phyloP scores from a whole-genome alignment of 2,329 filamentous ascomycete genomes.

The Fusarium domesticum region DNA sequence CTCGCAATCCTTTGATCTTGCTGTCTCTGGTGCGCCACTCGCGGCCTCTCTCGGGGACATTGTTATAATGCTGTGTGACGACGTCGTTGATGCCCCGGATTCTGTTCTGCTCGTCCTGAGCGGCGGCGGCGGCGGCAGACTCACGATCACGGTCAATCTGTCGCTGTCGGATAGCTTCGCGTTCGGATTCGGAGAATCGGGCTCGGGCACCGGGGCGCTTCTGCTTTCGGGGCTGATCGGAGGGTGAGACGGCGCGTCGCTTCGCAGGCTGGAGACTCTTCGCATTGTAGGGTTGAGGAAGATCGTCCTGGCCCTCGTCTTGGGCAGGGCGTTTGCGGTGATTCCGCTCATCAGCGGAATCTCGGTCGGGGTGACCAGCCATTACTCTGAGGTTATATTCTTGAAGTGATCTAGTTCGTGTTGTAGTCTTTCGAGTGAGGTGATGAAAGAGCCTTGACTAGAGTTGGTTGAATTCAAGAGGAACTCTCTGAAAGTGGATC shows the following conservation, averaged over 20 bases:
- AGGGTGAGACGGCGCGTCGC: conserved; percentile 54
- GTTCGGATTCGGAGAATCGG: conserved; percentile 64
- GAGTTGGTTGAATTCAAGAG: conserved; percentile 4
- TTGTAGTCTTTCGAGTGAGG: neutral
- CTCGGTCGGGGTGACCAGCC: conserved; percentile 17
- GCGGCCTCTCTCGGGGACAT: conserved; percentile 85
- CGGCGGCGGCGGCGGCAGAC: conserved; percentile 36
- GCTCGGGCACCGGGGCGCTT: conserved; percentile 67
- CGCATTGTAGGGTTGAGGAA: conserved; percentile 60
- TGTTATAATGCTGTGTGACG: conserved; percentile 92
- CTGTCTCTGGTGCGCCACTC: conserved; percentile 95
- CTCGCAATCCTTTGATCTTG: conserved; percentile 88
- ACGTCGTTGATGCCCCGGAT: conserved; percentile 69
- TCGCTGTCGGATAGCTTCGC: conserved; percentile 63
- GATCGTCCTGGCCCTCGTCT: conserved; percentile 40
- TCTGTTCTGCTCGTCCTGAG: conserved; percentile 39
- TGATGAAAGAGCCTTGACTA: conserved; percentile 3
- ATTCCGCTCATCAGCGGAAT: conserved; percentile 16
- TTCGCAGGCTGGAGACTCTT: conserved; percentile 57
- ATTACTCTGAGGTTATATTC: conserved; percentile 4
- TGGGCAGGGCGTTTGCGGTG: conserved; percentile 34
- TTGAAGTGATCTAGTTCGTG: neutral
- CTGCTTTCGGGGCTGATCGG: conserved; percentile 58
- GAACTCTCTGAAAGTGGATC: no score
- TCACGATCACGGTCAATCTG: conserved; percentile 56